A percentile compares a stretch with the other conserved stretches of the same genome.
phyloP scores from a whole-genome alignment of 768 basidiomycete genomes.

The Tubosaeta brunneosetosa region DNA sequence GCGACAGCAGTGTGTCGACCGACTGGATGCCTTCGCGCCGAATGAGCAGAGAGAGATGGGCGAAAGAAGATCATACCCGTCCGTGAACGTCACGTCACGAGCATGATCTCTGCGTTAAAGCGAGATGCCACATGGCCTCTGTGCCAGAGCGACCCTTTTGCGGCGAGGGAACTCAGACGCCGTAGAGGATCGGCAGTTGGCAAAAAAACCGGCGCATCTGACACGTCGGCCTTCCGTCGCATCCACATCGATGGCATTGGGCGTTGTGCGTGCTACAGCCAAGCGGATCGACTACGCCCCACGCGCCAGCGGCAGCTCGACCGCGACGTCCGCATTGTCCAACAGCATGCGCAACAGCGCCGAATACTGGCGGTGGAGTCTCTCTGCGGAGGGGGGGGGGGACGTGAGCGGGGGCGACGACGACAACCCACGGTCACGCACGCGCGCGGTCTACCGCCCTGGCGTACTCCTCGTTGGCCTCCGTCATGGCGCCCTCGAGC shows the following conservation, averaged over 20 bases:
- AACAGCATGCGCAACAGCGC: slow-evolving; percentile 56
- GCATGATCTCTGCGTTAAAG: background rate
- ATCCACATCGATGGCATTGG: background rate
- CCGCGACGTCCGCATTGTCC: slow-evolving; percentile 43
- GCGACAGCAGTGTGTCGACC: background rate
- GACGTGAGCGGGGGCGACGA: too few species aligned
- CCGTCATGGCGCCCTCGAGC: slow-evolving; percentile 66
- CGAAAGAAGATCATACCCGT: background rate
- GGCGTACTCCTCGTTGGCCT: slow-evolving; percentile 72
- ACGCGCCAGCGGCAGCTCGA: slow-evolving; percentile 14
- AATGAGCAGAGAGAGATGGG: background rate
- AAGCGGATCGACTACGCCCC: background rate
- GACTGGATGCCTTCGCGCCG: background rate
- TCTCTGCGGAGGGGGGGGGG: slow-evolving; percentile 35
- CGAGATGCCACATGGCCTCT: background rate
- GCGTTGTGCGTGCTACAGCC: background rate
- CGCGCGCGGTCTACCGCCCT: slow-evolving; percentile 72
- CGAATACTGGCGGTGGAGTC: slow-evolving; percentile 55
- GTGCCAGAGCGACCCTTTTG: background rate
- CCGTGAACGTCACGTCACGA: background rate
- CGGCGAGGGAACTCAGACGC: background rate
- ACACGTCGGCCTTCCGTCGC: background rate
- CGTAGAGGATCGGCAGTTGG: background rate
- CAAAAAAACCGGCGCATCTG: background rate
- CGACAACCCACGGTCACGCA: slow-evolving; percentile 35